Evolutionary conservation across 1,284 basidiomycete genomes (phyloP).

Genomic region (Naganishia sp.): DNA sequence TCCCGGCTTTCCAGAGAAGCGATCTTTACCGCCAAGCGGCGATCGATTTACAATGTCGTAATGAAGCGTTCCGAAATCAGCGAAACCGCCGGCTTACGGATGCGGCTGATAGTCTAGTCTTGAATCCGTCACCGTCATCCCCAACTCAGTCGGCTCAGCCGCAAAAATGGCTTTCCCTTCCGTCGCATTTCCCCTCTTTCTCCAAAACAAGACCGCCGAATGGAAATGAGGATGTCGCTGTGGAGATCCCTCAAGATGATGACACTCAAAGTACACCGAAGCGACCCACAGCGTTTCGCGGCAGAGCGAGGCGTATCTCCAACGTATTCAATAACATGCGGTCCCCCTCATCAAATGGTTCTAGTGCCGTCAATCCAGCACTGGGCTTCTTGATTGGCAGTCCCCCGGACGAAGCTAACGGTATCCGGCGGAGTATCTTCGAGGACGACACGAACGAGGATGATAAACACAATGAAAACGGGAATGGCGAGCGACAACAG

Average conservation of each 20-base stretch:
- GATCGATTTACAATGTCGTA: conserved; percentile 63
- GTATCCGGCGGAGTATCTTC: conserved; percentile 53
- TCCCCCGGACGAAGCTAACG: conserved; percentile 60
- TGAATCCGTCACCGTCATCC: not conserved
- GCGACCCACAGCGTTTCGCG: conserved; percentile 10
- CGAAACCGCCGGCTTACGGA: not conserved
- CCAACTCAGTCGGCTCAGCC: not conserved
- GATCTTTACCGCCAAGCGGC: conserved; percentile 88
- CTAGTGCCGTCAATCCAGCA: conserved; percentile 16
- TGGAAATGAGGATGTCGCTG: not conserved
- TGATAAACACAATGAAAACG: conserved; percentile 30
- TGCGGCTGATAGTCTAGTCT: not conserved
- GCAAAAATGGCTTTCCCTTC: conserved; percentile 23
- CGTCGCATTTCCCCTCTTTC: conserved; percentile 21
- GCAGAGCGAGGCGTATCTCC: conserved; percentile 16
- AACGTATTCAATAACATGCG: conserved; percentile 19
- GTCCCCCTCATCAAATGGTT: not conserved
- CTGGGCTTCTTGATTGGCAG: conserved; percentile 48
- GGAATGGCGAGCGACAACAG: conserved; percentile 32
- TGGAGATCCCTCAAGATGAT: not conserved
- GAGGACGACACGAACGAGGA: conserved; percentile 21
- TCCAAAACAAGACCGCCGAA: not conserved
- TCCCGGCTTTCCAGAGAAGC: conserved; percentile 79
- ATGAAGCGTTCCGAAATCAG: not conserved
- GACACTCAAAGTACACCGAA: conserved; percentile 12